A percentile compares a stretch with the other conserved stretches of the same genome.
Conservation (phyloP, 352 stramenopile genomes). For the Globisporangium emineosum region DNA sequence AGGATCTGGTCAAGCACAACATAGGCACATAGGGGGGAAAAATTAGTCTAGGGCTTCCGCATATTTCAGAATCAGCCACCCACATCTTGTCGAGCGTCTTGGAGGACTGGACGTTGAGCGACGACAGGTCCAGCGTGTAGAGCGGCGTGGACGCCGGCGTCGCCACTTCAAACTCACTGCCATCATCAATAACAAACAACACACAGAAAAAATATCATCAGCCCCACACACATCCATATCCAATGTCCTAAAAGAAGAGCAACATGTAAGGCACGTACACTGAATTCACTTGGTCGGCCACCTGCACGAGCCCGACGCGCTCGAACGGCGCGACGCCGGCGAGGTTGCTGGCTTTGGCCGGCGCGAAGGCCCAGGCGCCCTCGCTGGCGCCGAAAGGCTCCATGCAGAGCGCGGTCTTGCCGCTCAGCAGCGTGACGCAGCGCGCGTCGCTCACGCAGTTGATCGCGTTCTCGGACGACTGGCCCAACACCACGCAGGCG, state of each 20-base stretch:
- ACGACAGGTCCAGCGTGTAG: conserved; percentile 50
- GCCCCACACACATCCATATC: background rate
- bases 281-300: conserved; percentile 40
- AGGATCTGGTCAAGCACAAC: conserved; percentile 18
- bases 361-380: conserved; percentile 51
- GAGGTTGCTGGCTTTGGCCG: conserved; percentile 44
- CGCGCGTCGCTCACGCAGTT: conserved; percentile 74
- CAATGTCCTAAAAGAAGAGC: background rate
- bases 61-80: conserved; percentile 1
- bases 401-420: conserved; percentile 62
- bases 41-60: no score
- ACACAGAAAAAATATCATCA: background rate
- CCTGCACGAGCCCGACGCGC: conserved; percentile 64
- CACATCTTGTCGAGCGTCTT: conserved; percentile 42
- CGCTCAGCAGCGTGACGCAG: conserved; percentile 64
- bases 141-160: conserved; percentile 32
- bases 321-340: conserved; percentile 59
- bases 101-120: conserved; percentile 60
- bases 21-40: no score
- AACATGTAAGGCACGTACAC: conserved; percentile 24
- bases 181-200: background rate
- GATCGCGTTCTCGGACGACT: conserved; percentile 54
- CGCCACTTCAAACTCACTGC: conserved; percentile 44
- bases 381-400: conserved; percentile 41
- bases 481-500: conserved; percentile 64